These are phyloP conservation scores for Saraca asoca DNA, from an alignment of 331 rosid genomes.

Conservation along the genomic window DNA sequence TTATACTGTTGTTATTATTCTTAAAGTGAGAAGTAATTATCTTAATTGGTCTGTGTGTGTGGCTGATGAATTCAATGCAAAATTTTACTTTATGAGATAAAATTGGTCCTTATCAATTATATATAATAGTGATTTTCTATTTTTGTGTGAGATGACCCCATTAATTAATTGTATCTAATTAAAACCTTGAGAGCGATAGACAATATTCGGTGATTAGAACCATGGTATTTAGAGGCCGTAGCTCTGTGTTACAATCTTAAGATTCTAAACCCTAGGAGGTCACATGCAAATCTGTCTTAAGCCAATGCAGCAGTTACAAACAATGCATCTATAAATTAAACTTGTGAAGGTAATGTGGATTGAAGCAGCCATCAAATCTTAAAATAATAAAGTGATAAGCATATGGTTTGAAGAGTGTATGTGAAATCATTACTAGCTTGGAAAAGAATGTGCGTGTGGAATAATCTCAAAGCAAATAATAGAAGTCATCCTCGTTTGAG, in stretches of 20 bases:
- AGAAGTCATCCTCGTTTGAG: too few relatives aligned
- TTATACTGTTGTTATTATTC: too few relatives aligned
- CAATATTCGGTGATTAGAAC: too few relatives aligned
- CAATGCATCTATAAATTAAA: neutral
- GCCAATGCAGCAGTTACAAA: neutral
- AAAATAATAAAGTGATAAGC: too few relatives aligned
- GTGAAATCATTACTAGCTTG: too few relatives aligned
- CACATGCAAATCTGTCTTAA: conserved; percentile 25
- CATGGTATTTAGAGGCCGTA: conserved; percentile 11
- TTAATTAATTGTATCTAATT: neutral
- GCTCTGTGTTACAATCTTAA: conserved; percentile 1
- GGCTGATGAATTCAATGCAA: neutral
- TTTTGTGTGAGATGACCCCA: neutral
- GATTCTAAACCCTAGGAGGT: conserved; percentile 25
- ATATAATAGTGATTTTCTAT: neutral
- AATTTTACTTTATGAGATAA: neutral
- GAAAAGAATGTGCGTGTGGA: too few relatives aligned
- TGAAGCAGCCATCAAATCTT: too few relatives aligned
- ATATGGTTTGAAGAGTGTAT: too few relatives aligned
- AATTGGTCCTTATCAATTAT: conserved; percentile 17
- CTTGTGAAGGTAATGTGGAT: too few relatives aligned
- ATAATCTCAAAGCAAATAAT: too few relatives aligned
- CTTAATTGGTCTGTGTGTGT: neutral
- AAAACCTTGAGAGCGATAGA: neutral
- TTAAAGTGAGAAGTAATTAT: neutral